phyloP scores from a whole-genome alignment of 2,329 filamentous ascomycete genomes.

The Phialophora chinensis region DNA sequence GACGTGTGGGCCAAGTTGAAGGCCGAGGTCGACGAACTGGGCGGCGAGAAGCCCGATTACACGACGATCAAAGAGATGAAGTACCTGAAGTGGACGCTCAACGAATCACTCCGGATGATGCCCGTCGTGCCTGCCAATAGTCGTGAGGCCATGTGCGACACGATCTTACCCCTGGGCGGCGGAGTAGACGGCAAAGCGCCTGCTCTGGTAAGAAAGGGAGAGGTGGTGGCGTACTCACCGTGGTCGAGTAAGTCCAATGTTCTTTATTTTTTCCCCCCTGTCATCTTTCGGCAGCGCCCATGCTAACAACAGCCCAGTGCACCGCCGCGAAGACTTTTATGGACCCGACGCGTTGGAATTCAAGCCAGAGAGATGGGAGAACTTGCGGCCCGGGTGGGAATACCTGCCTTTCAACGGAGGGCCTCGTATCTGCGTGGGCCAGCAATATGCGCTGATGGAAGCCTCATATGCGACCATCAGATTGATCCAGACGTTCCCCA shows the following conservation, averaged over 20 bases:
- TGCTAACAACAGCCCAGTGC: slow-evolving; percentile 30
- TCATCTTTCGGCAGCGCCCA: not conserved
- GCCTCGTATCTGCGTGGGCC: slow-evolving; percentile 51
- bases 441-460: slow-evolving; percentile 82
- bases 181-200: slow-evolving; percentile 55
- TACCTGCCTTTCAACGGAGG: slow-evolving; percentile 42
- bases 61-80: slow-evolving; percentile 39
- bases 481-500: slow-evolving; percentile 73
- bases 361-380: slow-evolving; percentile 48
- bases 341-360: slow-evolving; percentile 45
- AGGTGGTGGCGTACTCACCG: slow-evolving; percentile 51
- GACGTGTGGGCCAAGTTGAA: slow-evolving; percentile 53
- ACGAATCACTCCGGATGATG: slow-evolving; percentile 52
- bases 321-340: slow-evolving; percentile 43
- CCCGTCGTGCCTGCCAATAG: slow-evolving; percentile 50
- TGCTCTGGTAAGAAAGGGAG: slow-evolving; percentile 56
- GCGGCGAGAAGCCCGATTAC: slow-evolving; percentile 36
- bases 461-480: slow-evolving; percentile 70
- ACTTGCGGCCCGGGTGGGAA: slow-evolving; percentile 45
- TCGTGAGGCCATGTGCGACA: slow-evolving; percentile 50
- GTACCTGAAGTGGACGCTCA: slow-evolving; percentile 41
- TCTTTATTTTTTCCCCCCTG: not conserved
- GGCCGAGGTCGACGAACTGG: slow-evolving; percentile 39
- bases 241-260: slow-evolving; percentile 43
- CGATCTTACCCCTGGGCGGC: slow-evolving; percentile 56